phyloP scores from a whole-genome alignment of 768 basidiomycete species.

The Collybia sordida region DNA sequence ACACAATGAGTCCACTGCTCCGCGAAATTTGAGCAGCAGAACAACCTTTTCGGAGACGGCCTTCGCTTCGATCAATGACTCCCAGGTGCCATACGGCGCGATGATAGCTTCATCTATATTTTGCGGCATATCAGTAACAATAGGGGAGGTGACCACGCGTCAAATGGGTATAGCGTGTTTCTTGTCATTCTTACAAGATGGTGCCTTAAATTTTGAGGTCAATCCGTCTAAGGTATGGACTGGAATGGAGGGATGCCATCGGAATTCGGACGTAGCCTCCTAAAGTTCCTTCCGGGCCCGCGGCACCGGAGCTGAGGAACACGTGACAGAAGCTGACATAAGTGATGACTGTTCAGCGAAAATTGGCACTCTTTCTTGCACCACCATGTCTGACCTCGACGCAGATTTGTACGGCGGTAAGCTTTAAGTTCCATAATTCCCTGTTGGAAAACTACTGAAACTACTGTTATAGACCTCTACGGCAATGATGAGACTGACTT shows the following conservation, averaged over 20 bases:
- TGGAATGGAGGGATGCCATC: neutral
- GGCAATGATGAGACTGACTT: conserved; percentile 70
- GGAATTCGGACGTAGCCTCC: neutral
- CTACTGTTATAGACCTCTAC: conserved; percentile 59
- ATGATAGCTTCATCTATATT: too few species aligned
- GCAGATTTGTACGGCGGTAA: conserved; percentile 88
- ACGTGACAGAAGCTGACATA: conserved; percentile 15
- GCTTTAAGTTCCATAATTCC: conserved; percentile 18
- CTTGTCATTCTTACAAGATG: neutral
- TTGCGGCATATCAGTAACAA: too few species aligned
- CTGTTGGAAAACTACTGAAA: neutral
- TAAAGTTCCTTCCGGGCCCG: too few species aligned
- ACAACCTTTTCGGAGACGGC: neutral
- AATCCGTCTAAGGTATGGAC: too few species aligned
- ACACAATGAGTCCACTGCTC: neutral
- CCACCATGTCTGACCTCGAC: conserved; percentile 78
- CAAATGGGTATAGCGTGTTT: neutral
- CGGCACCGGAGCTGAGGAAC: too few species aligned
- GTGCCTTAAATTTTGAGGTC: neutral
- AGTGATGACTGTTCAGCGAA: conserved; percentile 14
- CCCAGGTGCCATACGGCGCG: too few species aligned
- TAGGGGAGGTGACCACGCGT: neutral
- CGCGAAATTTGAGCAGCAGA: neutral
- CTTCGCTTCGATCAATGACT: too few species aligned
- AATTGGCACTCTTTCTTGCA: conserved; percentile 27